These are phyloP conservation scores for Euphorbia tirucalli DNA, from an alignment of 345 rosid genomes.

Conservation along the genomic window DNA sequence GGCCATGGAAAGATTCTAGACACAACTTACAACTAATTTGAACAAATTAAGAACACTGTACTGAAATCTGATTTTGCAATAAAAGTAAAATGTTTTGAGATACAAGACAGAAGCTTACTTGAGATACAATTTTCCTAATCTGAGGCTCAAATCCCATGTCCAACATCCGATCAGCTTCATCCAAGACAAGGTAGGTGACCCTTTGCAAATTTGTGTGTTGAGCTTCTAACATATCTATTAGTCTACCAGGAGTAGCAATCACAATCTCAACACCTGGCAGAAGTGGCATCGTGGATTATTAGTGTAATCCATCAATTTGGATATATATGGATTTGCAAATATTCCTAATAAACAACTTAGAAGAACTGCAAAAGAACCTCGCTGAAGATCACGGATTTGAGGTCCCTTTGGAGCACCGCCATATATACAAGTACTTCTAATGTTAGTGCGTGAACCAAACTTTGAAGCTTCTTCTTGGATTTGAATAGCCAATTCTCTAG, in stretches of 20 bases:
- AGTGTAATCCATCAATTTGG: background rate
- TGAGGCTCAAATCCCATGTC: constrained; percentile 99
- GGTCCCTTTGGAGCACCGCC: constrained; percentile 99
- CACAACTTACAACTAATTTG: background rate
- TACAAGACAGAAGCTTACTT: constrained; percentile 41
- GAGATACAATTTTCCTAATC: constrained; percentile 80
- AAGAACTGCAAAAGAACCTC: constrained; percentile 50
- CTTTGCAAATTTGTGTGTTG: constrained; percentile 75
- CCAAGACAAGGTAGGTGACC: constrained; percentile 93
- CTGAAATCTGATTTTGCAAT: too few species aligned
- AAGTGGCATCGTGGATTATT: background rate
- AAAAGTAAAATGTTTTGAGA: background rate
- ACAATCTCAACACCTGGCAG: constrained; percentile 86
- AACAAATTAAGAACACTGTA: too few species aligned
- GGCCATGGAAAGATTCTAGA: background rate
- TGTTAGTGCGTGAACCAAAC: constrained; percentile 58
- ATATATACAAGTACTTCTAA: constrained; percentile 84
- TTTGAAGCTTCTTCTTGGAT: constrained; percentile 85
- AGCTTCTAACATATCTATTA: constrained; percentile 91
- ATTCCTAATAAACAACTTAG: background rate
- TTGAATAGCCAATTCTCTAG: constrained; percentile 95
- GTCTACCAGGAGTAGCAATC: constrained; percentile 97
- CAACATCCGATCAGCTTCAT: constrained; percentile 96
- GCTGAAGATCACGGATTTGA: constrained; percentile 87
- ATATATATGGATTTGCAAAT: background rate